These are phyloP conservation scores for Dinochytrium kinnereticum DNA, from an alignment of 371 early-diverging fungal genomes.

Conservation along the genomic window DNA sequence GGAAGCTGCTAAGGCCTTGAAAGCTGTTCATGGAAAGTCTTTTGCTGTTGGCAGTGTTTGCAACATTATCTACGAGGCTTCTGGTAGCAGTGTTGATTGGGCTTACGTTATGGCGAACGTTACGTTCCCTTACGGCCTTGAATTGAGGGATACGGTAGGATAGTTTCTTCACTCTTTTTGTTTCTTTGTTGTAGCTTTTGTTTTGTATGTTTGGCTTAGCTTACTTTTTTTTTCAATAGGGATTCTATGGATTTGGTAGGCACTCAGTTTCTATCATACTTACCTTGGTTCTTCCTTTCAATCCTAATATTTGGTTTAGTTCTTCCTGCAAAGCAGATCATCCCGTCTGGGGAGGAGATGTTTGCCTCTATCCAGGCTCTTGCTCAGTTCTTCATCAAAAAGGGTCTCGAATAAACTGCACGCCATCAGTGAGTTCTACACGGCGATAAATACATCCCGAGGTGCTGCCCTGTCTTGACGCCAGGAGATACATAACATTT, in stretches of 20 bases:
- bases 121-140: constrained; percentile 62
- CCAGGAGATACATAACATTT: too few species aligned
- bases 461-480: too few species aligned
- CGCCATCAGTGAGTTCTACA: too few species aligned
- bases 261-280: background rate
- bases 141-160: constrained; percentile 61
- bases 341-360: constrained; percentile 59
- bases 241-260: background rate
- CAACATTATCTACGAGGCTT: constrained; percentile 57
- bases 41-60: constrained; percentile 62
- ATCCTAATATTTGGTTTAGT: constrained; percentile 56
- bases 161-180: background rate
- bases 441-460: too few species aligned
- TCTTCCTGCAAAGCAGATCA: constrained; percentile 56
- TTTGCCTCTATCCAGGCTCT: constrained; percentile 49
- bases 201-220: constrained; percentile 12
- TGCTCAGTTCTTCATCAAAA: constrained; percentile 43
- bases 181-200: too few species aligned
- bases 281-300: background rate
- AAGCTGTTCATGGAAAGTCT: constrained; percentile 53
- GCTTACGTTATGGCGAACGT: constrained; percentile 54
- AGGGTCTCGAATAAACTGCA: background rate
- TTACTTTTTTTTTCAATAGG: background rate
- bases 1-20: constrained; percentile 54
- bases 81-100: constrained; percentile 55